Conservation (phyloP, 805 yeast genomes). For the Teunomyces tritomae region DNA sequence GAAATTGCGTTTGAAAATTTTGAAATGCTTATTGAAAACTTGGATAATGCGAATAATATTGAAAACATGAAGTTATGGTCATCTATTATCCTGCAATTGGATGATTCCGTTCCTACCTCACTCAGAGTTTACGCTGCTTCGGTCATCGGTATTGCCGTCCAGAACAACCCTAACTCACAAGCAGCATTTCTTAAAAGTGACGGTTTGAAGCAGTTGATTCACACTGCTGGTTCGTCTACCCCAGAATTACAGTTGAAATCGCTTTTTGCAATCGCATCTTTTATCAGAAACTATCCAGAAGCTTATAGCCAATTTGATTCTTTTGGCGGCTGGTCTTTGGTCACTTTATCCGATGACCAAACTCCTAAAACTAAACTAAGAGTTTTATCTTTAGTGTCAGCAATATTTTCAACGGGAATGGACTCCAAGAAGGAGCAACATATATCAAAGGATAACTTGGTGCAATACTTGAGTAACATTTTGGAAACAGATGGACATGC, state of each 20-base stretch:
- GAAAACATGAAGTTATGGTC: slow-evolving; percentile 83
- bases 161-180: slow-evolving; percentile 81
- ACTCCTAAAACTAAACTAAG: slow-evolving; percentile 49
- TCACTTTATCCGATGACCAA: slow-evolving; percentile 28
- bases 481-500: slow-evolving; percentile 38
- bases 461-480: slow-evolving; percentile 28
- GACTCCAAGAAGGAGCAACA: slow-evolving; percentile 37
- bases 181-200: slow-evolving; percentile 55
- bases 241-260: slow-evolving; percentile 55
- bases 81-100: slow-evolving; percentile 54
- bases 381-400: slow-evolving; percentile 55
- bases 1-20: slow-evolving; percentile 82
- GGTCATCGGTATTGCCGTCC: slow-evolving; percentile 86
- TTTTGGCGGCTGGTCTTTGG: slow-evolving; percentile 60
- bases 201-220: slow-evolving; percentile 47
- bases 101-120: slow-evolving; percentile 29
- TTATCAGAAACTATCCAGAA: slow-evolving; percentile 63
- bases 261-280: slow-evolving; percentile 72
- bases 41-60: slow-evolving; percentile 93
- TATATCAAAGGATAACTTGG: slow-evolving; percentile 35
- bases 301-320: slow-evolving; percentile 56
- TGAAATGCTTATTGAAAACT: slow-evolving; percentile 88
- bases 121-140: slow-evolving; percentile 64
- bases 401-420: slow-evolving; percentile 54
- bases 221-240: slow-evolving; percentile 26